These are phyloP conservation scores for Trichoderma sp. DNA, from an alignment of 2,329 filamentous ascomycete genomes.

Conservation along the genomic window DNA sequence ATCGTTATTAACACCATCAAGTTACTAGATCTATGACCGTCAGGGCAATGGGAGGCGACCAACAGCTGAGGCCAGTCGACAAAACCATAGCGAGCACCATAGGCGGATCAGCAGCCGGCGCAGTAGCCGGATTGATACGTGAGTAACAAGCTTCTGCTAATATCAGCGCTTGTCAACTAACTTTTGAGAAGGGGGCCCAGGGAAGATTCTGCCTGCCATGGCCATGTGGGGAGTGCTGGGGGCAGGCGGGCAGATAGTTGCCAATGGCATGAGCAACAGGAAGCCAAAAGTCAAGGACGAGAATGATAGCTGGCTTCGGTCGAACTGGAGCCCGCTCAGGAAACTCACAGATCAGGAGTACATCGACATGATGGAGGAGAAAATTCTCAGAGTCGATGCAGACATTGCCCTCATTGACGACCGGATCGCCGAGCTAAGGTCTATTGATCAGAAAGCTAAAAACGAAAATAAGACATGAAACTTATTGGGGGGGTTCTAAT, in stretches of 20 bases:
- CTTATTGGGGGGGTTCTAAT: not conserved
- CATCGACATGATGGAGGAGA: conserved; percentile 66
- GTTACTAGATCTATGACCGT: conserved; percentile 49
- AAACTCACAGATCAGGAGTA: conserved; percentile 73
- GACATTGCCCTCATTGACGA: conserved; percentile 80
- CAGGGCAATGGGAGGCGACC: conserved; percentile 49
- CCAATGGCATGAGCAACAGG: conserved; percentile 32
- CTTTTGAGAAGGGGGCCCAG: conserved; percentile 45
- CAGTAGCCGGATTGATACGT: conserved; percentile 57
- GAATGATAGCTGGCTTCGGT: conserved; percentile 47
- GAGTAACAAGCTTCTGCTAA: conserved; percentile 30
- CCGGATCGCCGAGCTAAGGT: conserved; percentile 52
- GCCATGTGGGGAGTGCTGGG: conserved; percentile 47
- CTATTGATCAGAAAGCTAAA: conserved; percentile 13
- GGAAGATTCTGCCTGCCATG: conserved; percentile 52
- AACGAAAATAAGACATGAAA: not conserved
- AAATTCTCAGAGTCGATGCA: conserved; percentile 67
- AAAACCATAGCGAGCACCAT: conserved; percentile 65
- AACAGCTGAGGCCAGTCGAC: conserved; percentile 56
- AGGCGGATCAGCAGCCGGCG: conserved; percentile 67
- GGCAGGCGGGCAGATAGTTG: conserved; percentile 40
- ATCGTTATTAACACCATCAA: conserved; percentile 29
- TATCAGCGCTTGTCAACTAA: conserved; percentile 24
- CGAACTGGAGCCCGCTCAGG: conserved; percentile 70
- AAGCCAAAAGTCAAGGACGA: conserved; percentile 39